These are phyloP conservation scores for Candida freyschussii DNA, from an alignment of 1,139 yeast species.

Conservation along the genomic window DNA sequence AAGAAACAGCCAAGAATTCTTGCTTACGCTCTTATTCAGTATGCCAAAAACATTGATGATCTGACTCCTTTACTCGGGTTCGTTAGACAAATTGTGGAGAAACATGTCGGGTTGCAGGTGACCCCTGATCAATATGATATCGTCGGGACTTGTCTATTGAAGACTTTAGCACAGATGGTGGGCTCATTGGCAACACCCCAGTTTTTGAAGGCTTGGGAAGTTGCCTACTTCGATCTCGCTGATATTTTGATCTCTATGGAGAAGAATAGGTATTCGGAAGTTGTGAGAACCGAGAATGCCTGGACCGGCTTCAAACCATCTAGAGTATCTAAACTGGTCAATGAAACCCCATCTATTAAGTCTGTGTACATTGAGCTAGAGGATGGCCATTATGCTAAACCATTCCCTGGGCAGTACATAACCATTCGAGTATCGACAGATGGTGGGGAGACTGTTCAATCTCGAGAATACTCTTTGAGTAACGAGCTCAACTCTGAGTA, in stretches of 20 bases:
- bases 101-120: conserved; percentile 62
- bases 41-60: conserved; percentile 62
- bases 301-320: conserved; percentile 59
- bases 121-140: conserved; percentile 60
- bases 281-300: conserved; percentile 28
- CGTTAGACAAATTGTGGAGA: conserved; percentile 57
- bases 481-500: conserved; percentile 26
- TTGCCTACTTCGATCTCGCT: conserved; percentile 63
- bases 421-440: conserved; percentile 42
- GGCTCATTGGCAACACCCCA: conserved; percentile 57
- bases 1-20: conserved; percentile 60
- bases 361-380: conserved; percentile 49
- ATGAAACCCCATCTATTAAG: conserved; percentile 45
- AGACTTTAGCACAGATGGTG: conserved; percentile 49
- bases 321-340: conserved; percentile 37
- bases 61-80: conserved; percentile 48
- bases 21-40: conserved; percentile 57
- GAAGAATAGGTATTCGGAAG: conserved; percentile 38
- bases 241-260: conserved; percentile 56
- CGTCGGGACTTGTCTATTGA: conserved; percentile 53
- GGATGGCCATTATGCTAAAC: conserved; percentile 34
- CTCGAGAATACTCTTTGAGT: conserved; percentile 53
- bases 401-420: conserved; percentile 58
- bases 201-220: conserved; percentile 60
- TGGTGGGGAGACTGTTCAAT: conserved; percentile 31